Base-by-base conservation (phyloP, 2,329 filamentous ascomycete species). In the Botrytis sinoallii region DNA sequence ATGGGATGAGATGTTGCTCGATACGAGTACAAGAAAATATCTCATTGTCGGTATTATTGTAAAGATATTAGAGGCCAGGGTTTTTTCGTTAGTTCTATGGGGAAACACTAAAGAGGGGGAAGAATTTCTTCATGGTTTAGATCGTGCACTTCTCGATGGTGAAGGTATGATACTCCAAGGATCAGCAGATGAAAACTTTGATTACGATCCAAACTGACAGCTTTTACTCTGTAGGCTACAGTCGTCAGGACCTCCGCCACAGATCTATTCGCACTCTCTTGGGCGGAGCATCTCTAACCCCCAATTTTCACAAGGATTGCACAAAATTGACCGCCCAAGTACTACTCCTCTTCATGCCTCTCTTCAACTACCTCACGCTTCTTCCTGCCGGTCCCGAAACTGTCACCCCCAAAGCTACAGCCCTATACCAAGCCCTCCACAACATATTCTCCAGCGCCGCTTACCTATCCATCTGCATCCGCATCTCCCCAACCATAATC, bases 241-340 rank as follows among this genome's bases (percentile, higher is more conserved):
- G 67, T 10, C 76, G 79, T 16, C 76, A 74, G 35, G 40, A 52
- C 4, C 71, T 79, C 16, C 77, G 79, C 57, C 44, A 77, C 9
- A 46, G 75, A 60, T 74, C 74, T 2, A 71, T 75, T 42, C 75
- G 77, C 18, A 75, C 73, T 18, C 72, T 81, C 44, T 48, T 81
- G 16, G 70, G 73, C 3, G 22, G 29, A 25, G 38, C 69, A 14
- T 57, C 77, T 16, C 70, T 77, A 61, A 78, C 79, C 1, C 42
- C 72, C 1, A 44, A 75, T 57, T 80, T 87, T 75, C 82, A 84
- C 69, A 82, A 83, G 12, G 84, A 85, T 70, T 84, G 85, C 1
- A 83, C 86, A 73, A 85, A 84, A 74, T 82, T 87, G 46, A 85
- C 85, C 60, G 87, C 87, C 65, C 86, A 86, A 77, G 83, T 87